Percentiles rank a stretch among this genome's conserved stretches.
These are phyloP conservation scores for Filobasidium wieringae DNA, from an alignment of 768 basidiomycete genomes.

Conservation along the genomic window DNA sequence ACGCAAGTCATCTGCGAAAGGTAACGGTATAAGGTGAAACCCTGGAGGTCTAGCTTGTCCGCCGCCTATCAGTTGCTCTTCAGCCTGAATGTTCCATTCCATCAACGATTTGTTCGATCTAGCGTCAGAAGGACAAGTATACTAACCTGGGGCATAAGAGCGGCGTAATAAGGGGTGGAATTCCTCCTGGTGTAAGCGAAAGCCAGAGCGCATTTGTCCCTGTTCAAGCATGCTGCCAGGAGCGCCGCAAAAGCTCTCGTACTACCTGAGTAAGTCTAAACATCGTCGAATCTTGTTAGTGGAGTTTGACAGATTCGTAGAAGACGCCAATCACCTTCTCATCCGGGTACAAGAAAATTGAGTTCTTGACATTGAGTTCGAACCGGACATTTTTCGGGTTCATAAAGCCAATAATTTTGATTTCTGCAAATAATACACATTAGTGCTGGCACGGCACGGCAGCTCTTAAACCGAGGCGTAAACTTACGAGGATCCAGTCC, in stretches of 20 bases:
- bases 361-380: conserved; percentile 86
- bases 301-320: background rate
- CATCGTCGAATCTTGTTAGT: background rate
- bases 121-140: background rate
- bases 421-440: conserved; percentile 40
- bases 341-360: conserved; percentile 80
- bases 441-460: background rate
- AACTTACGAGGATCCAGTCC: conserved; percentile 60
- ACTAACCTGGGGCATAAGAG: conserved; percentile 70
- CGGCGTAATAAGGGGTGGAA: conserved; percentile 65
- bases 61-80: conserved; percentile 53
- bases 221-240: conserved; percentile 66
- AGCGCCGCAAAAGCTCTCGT: conserved; percentile 84
- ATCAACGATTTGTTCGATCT: background rate
- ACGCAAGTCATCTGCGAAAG: conserved; percentile 89
- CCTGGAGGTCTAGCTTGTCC: conserved; percentile 70
- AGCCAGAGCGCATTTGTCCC: conserved; percentile 70
- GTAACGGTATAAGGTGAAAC: conserved; percentile 83
- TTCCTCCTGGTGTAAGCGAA: conserved; percentile 59
- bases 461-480: too few species aligned
- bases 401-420: conserved; percentile 90
- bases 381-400: conserved; percentile 55
- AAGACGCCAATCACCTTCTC: conserved; percentile 52
- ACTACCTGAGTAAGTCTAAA: conserved; percentile 60
- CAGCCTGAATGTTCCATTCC: conserved; percentile 47